phyloP scores from a whole-genome alignment of 2,329 filamentous ascomycete species.

The Colletotrichum theobromicola region DNA sequence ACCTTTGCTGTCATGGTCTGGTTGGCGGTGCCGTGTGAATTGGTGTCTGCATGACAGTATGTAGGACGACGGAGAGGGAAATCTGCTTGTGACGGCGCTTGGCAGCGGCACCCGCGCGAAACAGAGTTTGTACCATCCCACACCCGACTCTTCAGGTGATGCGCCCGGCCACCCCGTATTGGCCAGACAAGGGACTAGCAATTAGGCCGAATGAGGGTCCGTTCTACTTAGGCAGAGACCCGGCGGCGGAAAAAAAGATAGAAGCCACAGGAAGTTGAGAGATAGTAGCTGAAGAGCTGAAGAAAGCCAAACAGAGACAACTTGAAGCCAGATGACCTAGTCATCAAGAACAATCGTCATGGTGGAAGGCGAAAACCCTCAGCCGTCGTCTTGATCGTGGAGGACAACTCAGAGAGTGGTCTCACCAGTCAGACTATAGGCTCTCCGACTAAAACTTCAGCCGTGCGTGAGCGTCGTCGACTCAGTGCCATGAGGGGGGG shows the following conservation, averaged over 20 bases:
- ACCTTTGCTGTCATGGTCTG: neutral
- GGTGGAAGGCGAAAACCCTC: neutral
- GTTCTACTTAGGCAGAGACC: conserved; percentile 1
- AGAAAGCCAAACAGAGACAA: neutral
- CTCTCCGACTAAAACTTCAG: neutral
- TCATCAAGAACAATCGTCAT: neutral
- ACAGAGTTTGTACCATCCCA: conserved; percentile 14
- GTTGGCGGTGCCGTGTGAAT: neutral
- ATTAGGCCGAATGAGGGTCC: neutral
- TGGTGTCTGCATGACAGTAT: neutral
- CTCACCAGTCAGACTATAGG: neutral
- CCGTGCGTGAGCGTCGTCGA: neutral
- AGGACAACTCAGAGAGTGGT: neutral
- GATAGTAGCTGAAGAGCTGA: neutral
- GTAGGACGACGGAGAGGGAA: conserved; percentile 15
- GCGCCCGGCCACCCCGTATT: conserved; percentile 3
- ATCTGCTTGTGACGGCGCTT: conserved; percentile 19
- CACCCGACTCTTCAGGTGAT: conserved; percentile 12
- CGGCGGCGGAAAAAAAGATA: neutral
- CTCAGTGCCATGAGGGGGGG: neutral
- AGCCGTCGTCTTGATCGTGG: neutral
- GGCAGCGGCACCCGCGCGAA: conserved; percentile 22
- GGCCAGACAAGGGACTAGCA: neutral
- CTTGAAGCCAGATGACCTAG: conserved; percentile 3
- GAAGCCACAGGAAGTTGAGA: neutral